phyloP scores from a whole-genome alignment of 805 yeast species.

The Nadsonia fulvescens region DNA sequence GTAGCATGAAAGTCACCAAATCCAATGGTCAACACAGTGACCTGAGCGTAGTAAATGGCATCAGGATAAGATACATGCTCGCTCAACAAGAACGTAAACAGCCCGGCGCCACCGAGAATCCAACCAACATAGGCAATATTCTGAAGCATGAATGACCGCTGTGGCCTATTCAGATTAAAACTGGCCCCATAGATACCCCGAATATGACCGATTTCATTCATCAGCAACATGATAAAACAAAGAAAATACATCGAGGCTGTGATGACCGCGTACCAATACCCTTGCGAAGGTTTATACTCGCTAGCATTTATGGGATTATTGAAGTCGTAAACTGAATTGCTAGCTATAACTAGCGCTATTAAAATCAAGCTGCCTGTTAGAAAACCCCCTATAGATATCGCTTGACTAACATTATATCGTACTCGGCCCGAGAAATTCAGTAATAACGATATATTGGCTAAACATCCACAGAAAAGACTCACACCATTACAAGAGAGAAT shows the following conservation, averaged over 20 bases:
- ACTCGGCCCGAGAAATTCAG: slow-evolving; percentile 47
- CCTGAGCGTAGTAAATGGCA: slow-evolving; percentile 56
- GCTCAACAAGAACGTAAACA: slow-evolving; percentile 30
- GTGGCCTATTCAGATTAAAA: slow-evolving; percentile 48
- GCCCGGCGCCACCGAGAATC: slow-evolving; percentile 54
- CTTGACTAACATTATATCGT: slow-evolving; percentile 42
- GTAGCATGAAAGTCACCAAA: slow-evolving; percentile 54
- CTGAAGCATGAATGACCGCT: slow-evolving; percentile 57
- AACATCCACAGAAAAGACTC: slow-evolving; percentile 43
- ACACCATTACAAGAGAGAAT: slow-evolving; percentile 41
- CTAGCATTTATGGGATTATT: slow-evolving; percentile 8
- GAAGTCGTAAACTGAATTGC: slow-evolving; percentile 19
- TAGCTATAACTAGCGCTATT: slow-evolving; percentile 27
- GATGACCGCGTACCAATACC: slow-evolving; percentile 63
- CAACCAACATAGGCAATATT: slow-evolving; percentile 48
- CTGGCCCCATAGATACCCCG: slow-evolving; percentile 46
- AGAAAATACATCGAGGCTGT: slow-evolving; percentile 44
- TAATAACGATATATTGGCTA: slow-evolving; percentile 51
- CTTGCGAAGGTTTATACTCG: slow-evolving; percentile 28
- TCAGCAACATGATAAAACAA: slow-evolving; percentile 32
- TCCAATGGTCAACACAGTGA: slow-evolving; percentile 64
- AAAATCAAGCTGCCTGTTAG: slow-evolving; percentile 37
- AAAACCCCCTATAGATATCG: slow-evolving; percentile 48
- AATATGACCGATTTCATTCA: slow-evolving; percentile 47
- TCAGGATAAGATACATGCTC: slow-evolving; percentile 39